Evolutionary conservation across 306 rosid species (phyloP).

Genomic region (Gastrolobium bilobum): DNA sequence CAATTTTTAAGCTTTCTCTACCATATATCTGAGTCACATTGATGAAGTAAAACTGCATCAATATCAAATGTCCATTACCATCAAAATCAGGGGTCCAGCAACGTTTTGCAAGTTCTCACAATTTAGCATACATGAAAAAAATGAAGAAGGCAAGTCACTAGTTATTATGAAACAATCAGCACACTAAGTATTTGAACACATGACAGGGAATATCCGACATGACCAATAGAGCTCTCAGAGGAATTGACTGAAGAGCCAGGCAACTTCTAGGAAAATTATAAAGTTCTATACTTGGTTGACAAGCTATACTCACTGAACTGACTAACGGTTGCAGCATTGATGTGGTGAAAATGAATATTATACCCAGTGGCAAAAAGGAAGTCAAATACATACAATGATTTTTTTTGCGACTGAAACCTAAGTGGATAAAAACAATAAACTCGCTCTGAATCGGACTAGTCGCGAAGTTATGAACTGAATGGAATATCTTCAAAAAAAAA

Average conservation of each 20-base stretch:
- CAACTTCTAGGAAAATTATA: constrained; percentile 29
- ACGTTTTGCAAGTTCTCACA: constrained; percentile 12
- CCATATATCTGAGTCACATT: constrained; percentile 21
- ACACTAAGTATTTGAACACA: constrained; percentile 36
- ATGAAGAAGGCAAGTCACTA: constrained; percentile 27
- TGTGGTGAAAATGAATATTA: neutral
- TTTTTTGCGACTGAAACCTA: constrained; percentile 9
- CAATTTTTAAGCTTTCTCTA: constrained; percentile 40
- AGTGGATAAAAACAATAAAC: constrained; percentile 11
- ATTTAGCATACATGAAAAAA: constrained; percentile 11
- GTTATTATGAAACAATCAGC: constrained; percentile 17
- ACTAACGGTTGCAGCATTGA: constrained; percentile 34
- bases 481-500: neutral
- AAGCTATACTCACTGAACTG: constrained; percentile 14
- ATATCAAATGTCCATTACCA: constrained; percentile 13
- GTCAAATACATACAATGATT: constrained; percentile 17
- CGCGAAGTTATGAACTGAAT: no score
- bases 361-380: neutral
- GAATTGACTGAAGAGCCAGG: constrained; percentile 12
- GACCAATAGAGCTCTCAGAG: neutral
- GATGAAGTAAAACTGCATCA: constrained; percentile 17
- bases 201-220: constrained; percentile 16
- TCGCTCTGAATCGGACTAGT: no score
- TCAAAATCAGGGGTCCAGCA: constrained; percentile 16
- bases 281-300: neutral